Evolutionary conservation across 1,139 yeast species (phyloP).

Genomic region (Barnettozyma hawaiiensis): DNA sequence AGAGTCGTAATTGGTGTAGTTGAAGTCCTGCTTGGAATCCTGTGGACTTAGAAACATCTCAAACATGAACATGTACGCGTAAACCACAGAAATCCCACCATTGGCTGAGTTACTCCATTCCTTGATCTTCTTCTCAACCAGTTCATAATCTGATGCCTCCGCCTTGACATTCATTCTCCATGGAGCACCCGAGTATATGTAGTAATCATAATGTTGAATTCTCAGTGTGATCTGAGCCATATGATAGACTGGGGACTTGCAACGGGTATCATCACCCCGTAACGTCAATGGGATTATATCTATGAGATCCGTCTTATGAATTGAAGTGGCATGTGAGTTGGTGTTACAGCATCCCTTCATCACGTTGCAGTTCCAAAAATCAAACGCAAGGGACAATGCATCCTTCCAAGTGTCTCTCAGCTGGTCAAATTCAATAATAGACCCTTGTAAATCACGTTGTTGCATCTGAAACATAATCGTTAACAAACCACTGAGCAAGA

Average conservation of each 20-base stretch:
- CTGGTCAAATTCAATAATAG: conserved; percentile 40
- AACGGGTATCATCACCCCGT: conserved; percentile 35
- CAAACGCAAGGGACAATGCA: conserved; percentile 54
- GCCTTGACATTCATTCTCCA: conserved; percentile 75
- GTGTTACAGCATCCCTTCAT: conserved; percentile 34
- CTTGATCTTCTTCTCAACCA: conserved; percentile 46
- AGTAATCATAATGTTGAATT: conserved; percentile 70
- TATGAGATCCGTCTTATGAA: conserved; percentile 17
- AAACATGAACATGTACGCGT: conserved; percentile 58
- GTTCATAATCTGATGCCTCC: conserved; percentile 45
- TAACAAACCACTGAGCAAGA: conserved; percentile 63
- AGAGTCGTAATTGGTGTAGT: conserved; percentile 37
- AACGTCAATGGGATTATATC: conserved; percentile 17
- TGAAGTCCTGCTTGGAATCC: conserved; percentile 28
- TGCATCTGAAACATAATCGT: conserved; percentile 72
- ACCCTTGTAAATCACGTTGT: conserved; percentile 58
- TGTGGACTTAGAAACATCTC: conserved; percentile 52
- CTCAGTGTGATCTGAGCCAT: conserved; percentile 69
- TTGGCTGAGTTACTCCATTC: conserved; percentile 44
- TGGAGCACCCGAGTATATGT: conserved; percentile 77
- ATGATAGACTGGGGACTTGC: conserved; percentile 59
- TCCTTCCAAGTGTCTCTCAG: conserved; percentile 57
- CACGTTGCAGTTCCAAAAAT: conserved; percentile 46
- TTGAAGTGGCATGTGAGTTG: conserved; percentile 18
- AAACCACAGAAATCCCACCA: conserved; percentile 49